phyloP scores from a whole-genome alignment of 176 grass and related monocot genomes.

The Cenchrus purpureus region DNA sequence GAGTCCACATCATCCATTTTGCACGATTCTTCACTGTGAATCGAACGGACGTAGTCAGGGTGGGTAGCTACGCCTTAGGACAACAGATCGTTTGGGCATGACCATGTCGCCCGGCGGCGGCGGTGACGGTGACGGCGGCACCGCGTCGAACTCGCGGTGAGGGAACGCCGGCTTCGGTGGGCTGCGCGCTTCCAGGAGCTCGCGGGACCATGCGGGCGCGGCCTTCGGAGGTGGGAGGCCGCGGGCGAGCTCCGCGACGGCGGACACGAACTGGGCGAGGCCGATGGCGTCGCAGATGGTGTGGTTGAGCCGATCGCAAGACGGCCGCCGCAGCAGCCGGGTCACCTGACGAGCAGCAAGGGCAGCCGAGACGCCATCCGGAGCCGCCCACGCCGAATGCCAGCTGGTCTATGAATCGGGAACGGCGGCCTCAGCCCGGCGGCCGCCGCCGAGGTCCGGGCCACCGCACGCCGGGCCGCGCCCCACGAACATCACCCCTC shows the following conservation, averaged over 20 bases:
- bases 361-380: constrained; percentile 23
- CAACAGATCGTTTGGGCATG: background rate
- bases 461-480: constrained; percentile 35
- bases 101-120: background rate
- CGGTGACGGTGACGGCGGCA: background rate
- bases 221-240: constrained; percentile 30
- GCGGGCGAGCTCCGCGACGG: constrained; percentile 33
- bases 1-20: too few relatives aligned
- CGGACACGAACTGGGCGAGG: constrained; percentile 43
- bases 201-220: constrained; percentile 40
- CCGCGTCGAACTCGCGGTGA: constrained; percentile 40
- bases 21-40: too few relatives aligned
- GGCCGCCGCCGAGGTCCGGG: constrained; percentile 12
- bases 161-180: constrained; percentile 29
- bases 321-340: constrained; percentile 57
- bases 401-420: constrained; percentile 51
- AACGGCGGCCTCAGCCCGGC: constrained; percentile 40
- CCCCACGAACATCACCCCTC: constrained; percentile 49
- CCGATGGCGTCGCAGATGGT: constrained; percentile 56
- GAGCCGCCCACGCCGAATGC: constrained; percentile 21
- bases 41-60: too few relatives aligned
- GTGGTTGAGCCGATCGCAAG: constrained; percentile 55
- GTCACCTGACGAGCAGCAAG: constrained; percentile 64
- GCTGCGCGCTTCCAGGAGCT: constrained; percentile 45
- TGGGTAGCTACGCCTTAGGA: too few relatives aligned